Base-by-base conservation (phyloP, 257 asterid genomes). In the Solanum infundibuliforme region DNA sequence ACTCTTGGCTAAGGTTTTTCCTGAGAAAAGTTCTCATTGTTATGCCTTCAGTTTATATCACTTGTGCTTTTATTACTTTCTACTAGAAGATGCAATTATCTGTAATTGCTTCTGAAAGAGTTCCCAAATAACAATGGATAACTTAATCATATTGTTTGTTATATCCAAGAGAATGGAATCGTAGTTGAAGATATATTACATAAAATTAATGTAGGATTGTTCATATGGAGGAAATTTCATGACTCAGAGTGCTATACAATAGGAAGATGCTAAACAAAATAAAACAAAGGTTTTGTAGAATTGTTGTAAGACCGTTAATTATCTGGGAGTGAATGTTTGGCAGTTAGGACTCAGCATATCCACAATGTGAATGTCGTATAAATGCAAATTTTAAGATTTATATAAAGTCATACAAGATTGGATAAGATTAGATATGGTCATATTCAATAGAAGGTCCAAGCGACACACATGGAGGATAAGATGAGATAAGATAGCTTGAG, bases 1-100 rank as follows among this genome's bases (percentile, higher is more conserved):
- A 90, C 98, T 97, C 39, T 92, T 97, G 46, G 91, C 95, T 1
- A 95, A 97, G 99, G 99, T 96, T 90, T 62, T 87, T 11, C 5
- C 41, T 72, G 73, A 84, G 68, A 41, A 20, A 74, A 48, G 3
- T 48, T 82, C 43, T 82, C 31, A 43, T 48, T 82, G 43, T 48
- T 48, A 29, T 82, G 86, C 20, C 27, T 82, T 48, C 86, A 29
- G 68, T 82, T 48, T 48, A 52, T 48, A 32, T 82, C 86, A 48
- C 69, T 31, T 48, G 32, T 46, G 69, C 31, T 82, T 82, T 82
- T 16, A 55, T 82, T 82, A 82, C 68, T 38, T 82, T 29, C 21
- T 48, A 18, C 31, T 18, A 48, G 69, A 29, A 46, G 86, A 18
- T 31, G 43, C 66, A 29, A 31, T 82, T 48, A 31, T 48, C 12